phyloP scores from a whole-genome alignment of 768 basidiomycete species.

The Leccinum broughii region DNA sequence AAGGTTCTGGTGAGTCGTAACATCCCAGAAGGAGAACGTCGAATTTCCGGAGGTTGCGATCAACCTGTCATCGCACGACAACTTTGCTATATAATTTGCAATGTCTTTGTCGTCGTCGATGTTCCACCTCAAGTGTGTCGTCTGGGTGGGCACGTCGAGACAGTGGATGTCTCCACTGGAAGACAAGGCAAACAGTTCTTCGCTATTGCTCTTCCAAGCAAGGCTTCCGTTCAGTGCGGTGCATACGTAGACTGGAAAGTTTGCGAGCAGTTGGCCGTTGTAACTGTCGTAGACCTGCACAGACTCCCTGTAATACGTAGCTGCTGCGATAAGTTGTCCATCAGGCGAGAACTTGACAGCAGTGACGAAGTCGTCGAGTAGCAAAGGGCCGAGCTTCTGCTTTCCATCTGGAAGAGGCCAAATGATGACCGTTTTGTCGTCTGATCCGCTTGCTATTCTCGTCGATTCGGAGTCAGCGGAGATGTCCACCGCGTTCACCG shows the following conservation, averaged over 20 bases:
- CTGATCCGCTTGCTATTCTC: background rate
- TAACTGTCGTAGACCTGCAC: background rate
- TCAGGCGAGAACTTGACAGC: background rate
- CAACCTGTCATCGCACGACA: background rate
- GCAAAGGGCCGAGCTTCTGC: background rate
- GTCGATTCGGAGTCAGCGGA: background rate
- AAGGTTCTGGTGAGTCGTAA: background rate
- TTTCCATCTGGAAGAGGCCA: background rate
- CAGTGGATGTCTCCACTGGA: background rate
- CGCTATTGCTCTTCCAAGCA: background rate
- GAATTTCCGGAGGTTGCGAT: background rate
- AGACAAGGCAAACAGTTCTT: background rate
- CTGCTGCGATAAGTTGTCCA: background rate
- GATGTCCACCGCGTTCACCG: background rate
- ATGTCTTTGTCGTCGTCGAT: background rate
- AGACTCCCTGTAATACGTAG: background rate
- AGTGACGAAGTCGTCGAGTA: background rate
- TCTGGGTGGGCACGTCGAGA: background rate
- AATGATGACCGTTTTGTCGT: background rate
- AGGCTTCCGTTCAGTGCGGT: background rate
- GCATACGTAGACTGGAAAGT: background rate
- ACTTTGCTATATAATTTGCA: background rate
- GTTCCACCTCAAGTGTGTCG: background rate
- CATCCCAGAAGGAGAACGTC: background rate
- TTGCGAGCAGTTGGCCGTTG: background rate